Base-by-base conservation (phyloP, 257 asterid genomes). In the Salvia rosmarinus region DNA sequence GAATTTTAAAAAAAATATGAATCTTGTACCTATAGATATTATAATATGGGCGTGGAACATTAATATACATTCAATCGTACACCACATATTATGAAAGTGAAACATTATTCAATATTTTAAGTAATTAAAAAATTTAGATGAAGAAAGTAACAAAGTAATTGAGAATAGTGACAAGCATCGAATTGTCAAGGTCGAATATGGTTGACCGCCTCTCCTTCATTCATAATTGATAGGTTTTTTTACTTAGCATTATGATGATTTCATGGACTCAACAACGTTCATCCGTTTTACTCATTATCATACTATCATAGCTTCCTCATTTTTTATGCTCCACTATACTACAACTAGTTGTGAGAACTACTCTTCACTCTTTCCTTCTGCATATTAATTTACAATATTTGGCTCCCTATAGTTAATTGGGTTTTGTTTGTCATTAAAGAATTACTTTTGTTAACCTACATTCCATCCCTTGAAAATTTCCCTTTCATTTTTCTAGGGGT, bases 211-310 rank as follows among this genome's bases (percentile, higher is more conserved):
- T 47, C 21, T 49, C 25, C 25, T 49, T 6, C 63, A 10, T 9
- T 28, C 20, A 6, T 28, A 47, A 1, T 5, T 12, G 32, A 13
- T 57, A n/a, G n/a, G n/a, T 5, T 39, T 5, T 57, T 25, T 25
- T 12, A 57, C 0, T 25, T 13, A 12, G 12, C 4, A 25, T 21
- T 44, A 66, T 66, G 70, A 65, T 65, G 70, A 46, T 35, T 46
- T 66, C 47, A 28, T 28, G 21, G 71, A 66, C 59, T 66, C 58
- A 47, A 46, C 46, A 30, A 25, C 71, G 55, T 66, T 58, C 71
- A 65, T 65, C 30, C 23, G 4, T 64, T 20, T 17, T 28, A 28
- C 43, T 25, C 44, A 25, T 65, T 25, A 30, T 66, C 3, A 49
- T 17, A n/a, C 30, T 32, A 30, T 46, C 16, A 47, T 40, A 17